phyloP scores from a whole-genome alignment of 495 filamentous ascomycete species.

The Lasiosphaeria hispida region DNA sequence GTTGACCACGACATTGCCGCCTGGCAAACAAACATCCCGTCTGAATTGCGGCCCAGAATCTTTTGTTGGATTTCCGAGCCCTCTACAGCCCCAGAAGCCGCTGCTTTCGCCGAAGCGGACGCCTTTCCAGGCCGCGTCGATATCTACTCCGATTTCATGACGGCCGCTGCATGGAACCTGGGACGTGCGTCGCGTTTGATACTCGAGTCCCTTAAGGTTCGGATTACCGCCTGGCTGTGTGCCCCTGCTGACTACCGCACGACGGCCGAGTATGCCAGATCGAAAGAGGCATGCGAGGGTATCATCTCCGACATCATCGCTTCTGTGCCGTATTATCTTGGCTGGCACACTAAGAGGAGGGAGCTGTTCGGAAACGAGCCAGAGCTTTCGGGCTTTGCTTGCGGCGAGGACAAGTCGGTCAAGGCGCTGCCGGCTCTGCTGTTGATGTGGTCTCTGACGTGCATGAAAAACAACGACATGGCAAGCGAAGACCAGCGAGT shows the following conservation, averaged over 20 bases:
- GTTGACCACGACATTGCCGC: slow-evolving; percentile 41
- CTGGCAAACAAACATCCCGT: slow-evolving; percentile 42
- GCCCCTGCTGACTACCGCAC: slow-evolving; percentile 50
- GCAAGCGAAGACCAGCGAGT: slow-evolving; percentile 45
- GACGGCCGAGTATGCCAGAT: slow-evolving; percentile 48
- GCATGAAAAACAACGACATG: slow-evolving; percentile 40
- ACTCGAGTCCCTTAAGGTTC: slow-evolving; percentile 43
- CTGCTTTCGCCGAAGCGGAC: slow-evolving; percentile 37
- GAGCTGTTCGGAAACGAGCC: slow-evolving; percentile 17
- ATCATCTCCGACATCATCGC: slow-evolving; percentile 49
- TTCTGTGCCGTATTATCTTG: slow-evolving; percentile 51
- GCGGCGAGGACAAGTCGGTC: slow-evolving; percentile 34
- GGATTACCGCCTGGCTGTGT: slow-evolving; percentile 48
- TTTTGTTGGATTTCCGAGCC: slow-evolving; percentile 48
- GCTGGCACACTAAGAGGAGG: slow-evolving; percentile 40
- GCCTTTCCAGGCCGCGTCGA: slow-evolving; percentile 54
- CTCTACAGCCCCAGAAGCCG: slow-evolving; percentile 29
- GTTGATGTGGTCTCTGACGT: slow-evolving; percentile 34
- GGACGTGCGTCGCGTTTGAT: slow-evolving; percentile 40
- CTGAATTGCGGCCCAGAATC: slow-evolving; percentile 36
- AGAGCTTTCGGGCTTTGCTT: slow-evolving; percentile 33
- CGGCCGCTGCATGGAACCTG: slow-evolving; percentile 46
- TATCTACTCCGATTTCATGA: slow-evolving; percentile 48
- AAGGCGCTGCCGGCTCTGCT: slow-evolving; percentile 49
- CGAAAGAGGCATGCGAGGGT: slow-evolving; percentile 37